Base-by-base conservation (phyloP, 129 eudicot genomes). In the Lactuca saligna region DNA sequence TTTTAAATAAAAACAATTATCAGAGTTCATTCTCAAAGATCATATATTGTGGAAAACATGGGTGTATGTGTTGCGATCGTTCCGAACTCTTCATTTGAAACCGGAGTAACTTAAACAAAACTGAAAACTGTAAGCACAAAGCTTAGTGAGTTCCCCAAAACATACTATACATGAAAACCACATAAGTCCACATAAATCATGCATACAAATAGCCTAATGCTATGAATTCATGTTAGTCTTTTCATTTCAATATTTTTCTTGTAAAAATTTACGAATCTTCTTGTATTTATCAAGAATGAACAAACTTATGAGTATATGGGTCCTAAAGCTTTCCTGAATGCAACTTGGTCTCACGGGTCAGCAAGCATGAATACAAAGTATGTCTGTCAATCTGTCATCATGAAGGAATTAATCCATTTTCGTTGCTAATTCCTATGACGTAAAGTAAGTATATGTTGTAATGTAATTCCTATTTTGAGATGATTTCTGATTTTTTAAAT, bases 301-400 rank as follows among this genome's bases (percentile, higher is more conserved):
- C 97, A 93, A 74, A 93, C 98, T 53, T 86, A 84, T 10, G 97
- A 81, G 85, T 93, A 93, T 80, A 86, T 91, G 83, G 92, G 97
- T 53, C 98, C 98, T 9, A 96, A 93, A 82, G 97, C 98, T 69
- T 80, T 86, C 73, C 79, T 93, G 35, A 93, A 93, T 72, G 82
- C 78, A 50, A 93, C 92, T 68, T 93, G 98, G 98, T 81, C 82
- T 80, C 87, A 66, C 61, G 95, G 87, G 42, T 83, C 90, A 13
- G 68, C 85, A 72, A 79, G 72, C 71, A 76, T 79, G 68, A 83
- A 81, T 17, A 48, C 82, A 50, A 89, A 93, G 98, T 93, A 85
- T 14, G 92, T 61, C 25, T 60, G 60, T 72, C 48, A 25, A 12
- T 53, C 39, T 25, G 12, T 46, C 5, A 46, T 42, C 9, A 8